Evolutionary conservation across 1,284 basidiomycete genomes (phyloP).

Genomic region (Trichosporon asahii): DNA sequence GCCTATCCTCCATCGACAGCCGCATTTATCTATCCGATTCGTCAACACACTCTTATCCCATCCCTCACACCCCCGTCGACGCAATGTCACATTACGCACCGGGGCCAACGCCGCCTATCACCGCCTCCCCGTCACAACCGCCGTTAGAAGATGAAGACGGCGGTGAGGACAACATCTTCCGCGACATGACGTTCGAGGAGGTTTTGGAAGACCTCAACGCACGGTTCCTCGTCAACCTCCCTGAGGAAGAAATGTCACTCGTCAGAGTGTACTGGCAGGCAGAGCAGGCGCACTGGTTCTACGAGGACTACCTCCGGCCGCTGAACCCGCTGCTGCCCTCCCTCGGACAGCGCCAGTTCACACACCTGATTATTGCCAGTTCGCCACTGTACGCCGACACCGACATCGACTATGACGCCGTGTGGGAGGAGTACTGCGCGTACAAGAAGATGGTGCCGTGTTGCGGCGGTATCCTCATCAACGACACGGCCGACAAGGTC

Average conservation of each 20-base stretch:
- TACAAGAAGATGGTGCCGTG: slow-evolving; percentile 98
- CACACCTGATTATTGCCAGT: slow-evolving; percentile 75
- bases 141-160: slow-evolving; percentile 23
- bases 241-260: slow-evolving; percentile 83
- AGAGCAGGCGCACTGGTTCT: slow-evolving; percentile 99
- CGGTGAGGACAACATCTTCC: slow-evolving; percentile 44
- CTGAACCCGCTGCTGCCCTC: slow-evolving; percentile 83
- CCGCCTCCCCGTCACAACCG: background rate
- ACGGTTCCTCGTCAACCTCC: slow-evolving; percentile 96
- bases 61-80: background rate
- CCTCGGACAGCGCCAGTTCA: slow-evolving; percentile 85
- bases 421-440: slow-evolving; percentile 58
- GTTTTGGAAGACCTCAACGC: slow-evolving; percentile 88
- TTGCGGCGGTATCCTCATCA: slow-evolving; percentile 96
- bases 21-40: background rate
- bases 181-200: slow-evolving; percentile 50
- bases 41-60: background rate
- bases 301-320: slow-evolving; percentile 96
- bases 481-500: slow-evolving; percentile 88
- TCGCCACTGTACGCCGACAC: slow-evolving; percentile 39
- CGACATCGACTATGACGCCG: slow-evolving; percentile 49
- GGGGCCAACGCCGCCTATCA: background rate
- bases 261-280: slow-evolving; percentile 98
- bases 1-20: background rate
- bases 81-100: background rate